Evolutionary conservation across 495 filamentous ascomycete genomes (phyloP), one percentile per base, ranked within the genome.

Genomic region (Tirmania nivea): DNA sequence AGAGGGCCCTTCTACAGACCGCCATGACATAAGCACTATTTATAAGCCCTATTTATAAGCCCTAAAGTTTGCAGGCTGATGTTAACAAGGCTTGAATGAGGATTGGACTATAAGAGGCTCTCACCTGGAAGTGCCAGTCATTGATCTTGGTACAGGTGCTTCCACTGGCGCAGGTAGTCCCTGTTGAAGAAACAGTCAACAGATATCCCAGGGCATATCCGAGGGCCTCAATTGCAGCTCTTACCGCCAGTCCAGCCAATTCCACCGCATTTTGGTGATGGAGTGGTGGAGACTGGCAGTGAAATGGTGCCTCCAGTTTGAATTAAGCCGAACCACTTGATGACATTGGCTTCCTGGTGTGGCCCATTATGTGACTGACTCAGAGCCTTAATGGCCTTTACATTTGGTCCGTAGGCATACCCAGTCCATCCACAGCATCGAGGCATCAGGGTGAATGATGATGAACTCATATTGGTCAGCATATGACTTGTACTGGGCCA

Each of bases 351-450:
- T 9, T 53, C 54, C 36, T 50, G 0, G 1, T 63, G 47, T 0
- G 17, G 0, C 1, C 60, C 12, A 16, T 63, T 58, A 49, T 63
- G 60, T 0, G 55, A 42, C 16, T 57, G 52, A 16, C 54, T 55
- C 10, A 50, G 9, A 10, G 53, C 60, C 20, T 9, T 36, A 31
- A 63, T 52, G 0, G 61, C 55, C 17, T 60, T 54, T 10, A 63
- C 49, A n/a, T 57, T 37, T 19, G 57, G 42, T 7, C 76, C 76
- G 60, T 75, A 78, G 54, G 71, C 69, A 39, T 68, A 72, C 59
- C 72, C 62, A 1, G 75, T 74, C 64, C 76, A 80, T 6, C 72
- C 72, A 53, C 77, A 82, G 67, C 77, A 80, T 35, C 60, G 71
- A 68, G 7, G 71, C 69, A 49, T 70, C 64, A 5, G 73, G 75